These are phyloP conservation scores for Naganishia antarctica DNA, from an alignment of 768 basidiomycete genomes.

Conservation along the genomic window DNA sequence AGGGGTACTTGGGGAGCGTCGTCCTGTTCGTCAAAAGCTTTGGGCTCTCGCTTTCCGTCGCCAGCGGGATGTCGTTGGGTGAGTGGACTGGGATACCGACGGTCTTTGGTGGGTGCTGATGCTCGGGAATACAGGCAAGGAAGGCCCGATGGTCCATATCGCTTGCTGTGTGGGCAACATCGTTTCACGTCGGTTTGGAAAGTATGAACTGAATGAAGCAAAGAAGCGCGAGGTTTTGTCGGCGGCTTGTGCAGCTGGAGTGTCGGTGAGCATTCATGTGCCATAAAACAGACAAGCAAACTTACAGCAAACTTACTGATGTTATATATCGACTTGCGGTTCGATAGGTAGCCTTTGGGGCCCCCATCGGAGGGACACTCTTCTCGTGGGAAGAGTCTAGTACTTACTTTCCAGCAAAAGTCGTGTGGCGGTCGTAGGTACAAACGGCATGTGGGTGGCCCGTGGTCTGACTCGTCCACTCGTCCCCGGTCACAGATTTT, in stretches of 20 bases:
- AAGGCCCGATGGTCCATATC: constrained; percentile 88
- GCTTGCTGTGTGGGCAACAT: constrained; percentile 91
- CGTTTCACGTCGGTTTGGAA: constrained; percentile 71
- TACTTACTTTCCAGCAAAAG: constrained; percentile 92
- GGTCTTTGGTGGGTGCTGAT: neutral
- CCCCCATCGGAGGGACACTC: constrained; percentile 66
- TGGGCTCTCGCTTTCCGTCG: constrained; percentile 83
- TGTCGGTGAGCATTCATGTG: constrained; percentile 62
- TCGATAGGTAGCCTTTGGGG: constrained; percentile 81
- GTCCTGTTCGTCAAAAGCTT: constrained; percentile 84
- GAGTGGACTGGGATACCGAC: constrained; percentile 28
- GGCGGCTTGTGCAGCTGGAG: constrained; percentile 94
- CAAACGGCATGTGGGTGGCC: neutral
- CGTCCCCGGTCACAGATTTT: constrained; percentile 59
- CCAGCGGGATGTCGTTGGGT: constrained; percentile 83
- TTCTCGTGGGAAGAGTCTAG: constrained; percentile 83
- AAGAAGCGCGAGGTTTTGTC: constrained; percentile 92
- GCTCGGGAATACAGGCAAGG: constrained; percentile 58
- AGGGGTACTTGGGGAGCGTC: constrained; percentile 88
- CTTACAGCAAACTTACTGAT: no score
- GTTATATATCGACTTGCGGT: no score
- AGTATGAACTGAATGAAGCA: constrained; percentile 94
- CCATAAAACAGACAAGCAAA: no score
- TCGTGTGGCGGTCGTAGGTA: constrained; percentile 83
- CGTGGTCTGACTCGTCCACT: neutral